phyloP scores from a whole-genome alignment of 192 early-diverging fungal genomes.

The Phlyctochytrium planicorne region DNA sequence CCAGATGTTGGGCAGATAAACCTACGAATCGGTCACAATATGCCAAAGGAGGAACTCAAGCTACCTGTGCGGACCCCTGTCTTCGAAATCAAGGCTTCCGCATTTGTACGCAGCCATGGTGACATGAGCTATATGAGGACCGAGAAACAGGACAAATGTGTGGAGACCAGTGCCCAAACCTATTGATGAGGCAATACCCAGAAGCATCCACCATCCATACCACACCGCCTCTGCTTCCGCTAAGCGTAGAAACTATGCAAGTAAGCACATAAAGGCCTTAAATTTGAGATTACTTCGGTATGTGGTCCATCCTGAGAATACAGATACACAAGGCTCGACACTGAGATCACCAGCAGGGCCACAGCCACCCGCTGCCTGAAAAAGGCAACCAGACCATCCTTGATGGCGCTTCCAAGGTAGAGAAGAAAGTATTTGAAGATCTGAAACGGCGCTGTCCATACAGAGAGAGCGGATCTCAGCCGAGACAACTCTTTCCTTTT shows the following conservation, averaged over 20 bases:
- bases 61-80: slow-evolving; percentile 57
- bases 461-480: slow-evolving; percentile 14
- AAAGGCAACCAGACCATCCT: slow-evolving; percentile 10
- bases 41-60: no score
- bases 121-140: slow-evolving; percentile 88
- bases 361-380: slow-evolving; percentile 11
- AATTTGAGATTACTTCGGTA: slow-evolving; percentile 46
- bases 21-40: no score
- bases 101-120: slow-evolving; percentile 86
- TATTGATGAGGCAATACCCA: slow-evolving; percentile 88
- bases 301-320: slow-evolving; percentile 61
- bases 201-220: slow-evolving; percentile 85
- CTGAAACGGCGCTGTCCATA: slow-evolving; percentile 34
- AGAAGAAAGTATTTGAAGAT: slow-evolving; percentile 35
- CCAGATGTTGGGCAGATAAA: slow-evolving; percentile 31
- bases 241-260: slow-evolving; percentile 13
- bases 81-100: slow-evolving; percentile 68
- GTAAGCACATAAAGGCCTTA: not conserved
- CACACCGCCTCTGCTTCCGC: slow-evolving; percentile 68
- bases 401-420: slow-evolving; percentile 17
- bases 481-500: slow-evolving; percentile 16
- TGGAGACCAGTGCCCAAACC: slow-evolving; percentile 93
- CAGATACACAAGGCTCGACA: slow-evolving; percentile 20
- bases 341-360: slow-evolving; percentile 1
- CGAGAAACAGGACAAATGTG: slow-evolving; percentile 92